Evolutionary conservation across 768 basidiomycete genomes (phyloP), one percentile per base, ranked within the genome.

Genomic region (Dendrothele bispora): DNA sequence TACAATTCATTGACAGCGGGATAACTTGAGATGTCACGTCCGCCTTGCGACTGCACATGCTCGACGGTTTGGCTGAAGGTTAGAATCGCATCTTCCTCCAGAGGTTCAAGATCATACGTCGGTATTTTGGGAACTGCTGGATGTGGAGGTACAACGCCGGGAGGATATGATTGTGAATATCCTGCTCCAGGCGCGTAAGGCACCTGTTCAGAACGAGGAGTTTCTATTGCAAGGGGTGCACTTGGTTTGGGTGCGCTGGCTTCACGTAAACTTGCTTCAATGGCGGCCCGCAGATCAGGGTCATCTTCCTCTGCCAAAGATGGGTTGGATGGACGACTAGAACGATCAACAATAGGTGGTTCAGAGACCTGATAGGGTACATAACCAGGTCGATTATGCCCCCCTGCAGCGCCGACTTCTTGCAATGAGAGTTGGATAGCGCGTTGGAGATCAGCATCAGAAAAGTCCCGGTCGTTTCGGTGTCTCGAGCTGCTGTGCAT

Each of bases 231-330:
- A 15, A 78, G 65, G 1, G 93, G 92, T 0, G 89, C 90, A 56
- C 89, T 91, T 6, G 91, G 84, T 52, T 75, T 82, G 1, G 86
- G 86, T 10, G 88, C 84, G 49, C 75, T 83, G 3, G 80, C 85
- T 57, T 99, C 97, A n/a, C 84, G 77, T 52, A 99, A 65, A 61
- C 89, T 92, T 0, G 97, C 97, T 61, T 98, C 93, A 42, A 99
- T 99, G 0, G 97, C 97, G 17, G 95, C 90, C 49, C 77, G 81
- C 17, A 99, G 72, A 49, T 98, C 94, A 10, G 89, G 88, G 64
- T 99, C 95, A 3, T 95, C 89, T 10, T 91, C 88, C 10, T 74
- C 69, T 14, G 60, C 55, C 12, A 50, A 25, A 25, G 68, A 60
- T 38, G 48, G 41, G 14, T 57, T 52, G 43, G 51, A 43, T 40